A percentile compares a stretch with the other conserved stretches of the same genome.
phyloP scores from a whole-genome alignment of 371 early-diverging fungal genomes.

The Nematocida ausubeli region DNA sequence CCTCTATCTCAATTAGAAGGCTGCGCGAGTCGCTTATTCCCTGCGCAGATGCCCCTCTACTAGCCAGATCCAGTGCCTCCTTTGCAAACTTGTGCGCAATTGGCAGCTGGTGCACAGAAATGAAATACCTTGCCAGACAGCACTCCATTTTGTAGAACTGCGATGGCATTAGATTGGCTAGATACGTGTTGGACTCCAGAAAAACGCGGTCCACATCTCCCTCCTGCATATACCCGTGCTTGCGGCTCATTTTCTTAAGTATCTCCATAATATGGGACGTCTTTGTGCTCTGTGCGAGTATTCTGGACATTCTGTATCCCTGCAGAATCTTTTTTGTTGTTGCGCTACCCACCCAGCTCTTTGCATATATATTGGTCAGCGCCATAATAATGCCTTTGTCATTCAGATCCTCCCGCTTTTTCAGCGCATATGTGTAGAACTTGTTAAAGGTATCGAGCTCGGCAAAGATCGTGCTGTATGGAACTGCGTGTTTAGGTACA shows the following conservation, averaged over 20 bases:
- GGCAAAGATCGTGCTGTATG: conserved; percentile 15
- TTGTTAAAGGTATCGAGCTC: conserved; percentile 3
- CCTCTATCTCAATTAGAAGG: conserved; percentile 17
- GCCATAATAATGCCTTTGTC: not conserved
- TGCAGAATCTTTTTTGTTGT: conserved; percentile 10
- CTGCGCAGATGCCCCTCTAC: conserved; percentile 12
- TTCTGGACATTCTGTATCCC: conserved; percentile 20
- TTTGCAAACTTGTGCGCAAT: conserved; percentile 22
- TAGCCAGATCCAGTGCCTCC: conserved; percentile 45
- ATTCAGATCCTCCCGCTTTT: not conserved
- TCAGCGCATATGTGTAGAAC: conserved; percentile 30
- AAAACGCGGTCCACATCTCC: conserved; percentile 2
- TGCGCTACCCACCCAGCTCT: not conserved
- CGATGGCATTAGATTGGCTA: not conserved
- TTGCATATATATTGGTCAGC: conserved; percentile 13
- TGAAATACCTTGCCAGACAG: conserved; percentile 8
- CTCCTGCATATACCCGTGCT: conserved; percentile 1
- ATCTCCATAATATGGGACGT: not conserved
- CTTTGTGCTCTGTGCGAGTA: not conserved
- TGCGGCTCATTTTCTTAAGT: not conserved
- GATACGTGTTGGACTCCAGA: not conserved
- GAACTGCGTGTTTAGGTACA: conserved; percentile 6
- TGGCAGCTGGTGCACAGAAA: not conserved
- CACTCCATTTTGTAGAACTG: conserved; percentile 24
- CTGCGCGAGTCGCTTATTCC: conserved; percentile 2